Base-by-base conservation (phyloP, 2,329 filamentous ascomycete species). In the Exophiala aquamarina region DNA sequence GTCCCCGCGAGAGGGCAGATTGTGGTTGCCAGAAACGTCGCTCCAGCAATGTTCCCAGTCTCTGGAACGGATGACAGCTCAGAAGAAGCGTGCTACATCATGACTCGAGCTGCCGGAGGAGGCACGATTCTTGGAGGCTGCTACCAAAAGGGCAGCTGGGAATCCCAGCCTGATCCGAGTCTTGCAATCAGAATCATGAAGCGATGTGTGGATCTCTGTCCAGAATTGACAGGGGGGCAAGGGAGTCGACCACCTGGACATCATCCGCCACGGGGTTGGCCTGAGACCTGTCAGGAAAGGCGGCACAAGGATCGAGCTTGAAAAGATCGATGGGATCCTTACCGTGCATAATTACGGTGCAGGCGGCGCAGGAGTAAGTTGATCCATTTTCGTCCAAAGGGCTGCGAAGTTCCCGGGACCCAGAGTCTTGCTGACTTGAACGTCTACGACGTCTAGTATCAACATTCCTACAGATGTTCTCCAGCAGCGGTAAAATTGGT, bases 121-220 rank as follows among this genome's bases (percentile, higher is more conserved):
- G 90, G 91, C 10, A 93, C 88, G 0, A 77, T 95, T 34, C 72
- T 95, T 2, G 91, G 90, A n/a, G 91, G 91, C 2, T 92, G 84
- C 38, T 87, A 94, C 60, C 84, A 90, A 64, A 81, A 85, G 59
- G 78, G 83, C 20, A 86, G 83, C 61, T 95, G 89, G 88, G 87
- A 93, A 57, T 78, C 82, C 28, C 78, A 84, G 56, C 83, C 86
- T 1, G 90, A 95, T 60, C 83, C 85, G 0, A 89, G 87, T 62
- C 75, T 89, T n/a, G 88, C 90, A 0, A 69, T 78, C 44, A 78
- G 90, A 10, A 95, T 95, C 64, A 92, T 95, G 87, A 83, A 84
- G 68, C 79, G 90, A n/a, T 76, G 78, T 18, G 73, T 88, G 4
- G 77, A 80, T 23, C 66, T 82, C 20, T 80, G 81, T 60, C 88